phyloP scores from a whole-genome alignment of 1,284 basidiomycete species.

The Tilletiaria anomala region DNA sequence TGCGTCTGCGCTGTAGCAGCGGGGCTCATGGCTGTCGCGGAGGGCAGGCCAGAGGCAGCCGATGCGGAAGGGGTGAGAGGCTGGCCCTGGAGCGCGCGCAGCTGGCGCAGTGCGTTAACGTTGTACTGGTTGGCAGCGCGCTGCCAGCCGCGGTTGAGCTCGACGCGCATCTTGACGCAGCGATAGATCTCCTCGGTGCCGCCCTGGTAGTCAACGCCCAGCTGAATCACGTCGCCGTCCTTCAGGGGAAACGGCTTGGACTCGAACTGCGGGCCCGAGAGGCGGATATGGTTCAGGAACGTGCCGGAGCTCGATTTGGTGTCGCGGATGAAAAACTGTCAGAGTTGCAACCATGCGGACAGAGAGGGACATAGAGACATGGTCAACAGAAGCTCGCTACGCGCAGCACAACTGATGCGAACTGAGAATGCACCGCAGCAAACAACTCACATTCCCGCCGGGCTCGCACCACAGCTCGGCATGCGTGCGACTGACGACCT shows the following conservation, averaged over 20 bases:
- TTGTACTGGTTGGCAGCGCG: slow-evolving; percentile 81
- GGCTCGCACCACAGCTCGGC: slow-evolving; percentile 77
- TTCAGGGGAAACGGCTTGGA: slow-evolving; percentile 59
- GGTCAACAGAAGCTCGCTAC: no score
- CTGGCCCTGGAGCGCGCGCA: slow-evolving; percentile 58
- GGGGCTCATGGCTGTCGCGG: slow-evolving; percentile 6
- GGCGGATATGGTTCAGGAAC: slow-evolving; percentile 84
- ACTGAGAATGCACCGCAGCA: not conserved
- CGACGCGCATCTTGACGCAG: slow-evolving; percentile 90
- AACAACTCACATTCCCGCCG: slow-evolving; percentile 43
- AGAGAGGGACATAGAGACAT: not conserved
- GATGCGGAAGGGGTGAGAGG: slow-evolving; percentile 4
- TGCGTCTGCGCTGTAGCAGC: no score
- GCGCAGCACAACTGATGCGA: not conserved
- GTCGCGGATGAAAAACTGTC: slow-evolving; percentile 71
- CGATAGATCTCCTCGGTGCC: slow-evolving; percentile 95
- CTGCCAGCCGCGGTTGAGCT: slow-evolving; percentile 70
- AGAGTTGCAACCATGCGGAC: slow-evolving; percentile 24
- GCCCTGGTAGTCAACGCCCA: slow-evolving; percentile 96
- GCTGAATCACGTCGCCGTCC: slow-evolving; percentile 87
- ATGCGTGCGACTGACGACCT: slow-evolving; percentile 85
- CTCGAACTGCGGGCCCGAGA: slow-evolving; percentile 69
- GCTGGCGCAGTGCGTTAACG: slow-evolving; percentile 63
- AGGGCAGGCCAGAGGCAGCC: slow-evolving; percentile 2
- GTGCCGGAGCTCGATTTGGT: slow-evolving; percentile 83